A percentile compares a stretch with the other conserved stretches of the same genome.
These are phyloP conservation scores for Colletotrichum somersetense DNA, from an alignment of 2,329 filamentous ascomycete genomes.

Conservation along the genomic window DNA sequence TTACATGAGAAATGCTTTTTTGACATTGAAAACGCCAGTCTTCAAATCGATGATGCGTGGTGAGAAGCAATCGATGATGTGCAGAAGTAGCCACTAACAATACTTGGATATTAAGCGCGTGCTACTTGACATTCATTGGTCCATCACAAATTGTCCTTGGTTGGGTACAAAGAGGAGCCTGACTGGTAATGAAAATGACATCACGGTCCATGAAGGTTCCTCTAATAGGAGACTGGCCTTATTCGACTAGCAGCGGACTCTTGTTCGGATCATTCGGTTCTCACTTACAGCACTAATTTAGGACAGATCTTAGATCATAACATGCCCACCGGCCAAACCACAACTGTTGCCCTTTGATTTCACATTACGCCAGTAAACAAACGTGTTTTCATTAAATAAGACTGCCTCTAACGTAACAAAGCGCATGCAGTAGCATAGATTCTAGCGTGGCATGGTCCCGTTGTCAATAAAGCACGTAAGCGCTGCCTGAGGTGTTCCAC, in stretches of 20 bases:
- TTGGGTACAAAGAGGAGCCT: neutral
- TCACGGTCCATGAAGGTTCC: neutral
- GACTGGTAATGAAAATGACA: neutral
- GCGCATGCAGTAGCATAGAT: neutral
- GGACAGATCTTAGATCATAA: neutral
- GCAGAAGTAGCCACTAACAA: slow-evolving; percentile 12
- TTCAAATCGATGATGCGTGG: slow-evolving; percentile 32
- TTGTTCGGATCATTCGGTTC: neutral
- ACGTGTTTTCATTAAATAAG: neutral
- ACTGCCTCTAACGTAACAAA: no score
- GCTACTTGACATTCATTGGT: neutral
- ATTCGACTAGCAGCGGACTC: no score
- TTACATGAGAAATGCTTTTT: neutral
- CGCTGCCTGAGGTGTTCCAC: neutral
- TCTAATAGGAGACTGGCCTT: neutral
- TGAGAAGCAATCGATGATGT: neutral
- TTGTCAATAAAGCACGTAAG: neutral
- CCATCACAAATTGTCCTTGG: no score
- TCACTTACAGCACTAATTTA: neutral
- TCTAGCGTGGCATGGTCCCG: neutral
- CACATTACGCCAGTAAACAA: no score
- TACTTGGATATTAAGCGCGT: rapidly evolving
- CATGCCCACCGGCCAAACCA: no score
- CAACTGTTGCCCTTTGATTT: neutral
- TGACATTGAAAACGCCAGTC: no score